phyloP scores from a whole-genome alignment of 2,329 filamentous ascomycete genomes.

The Fusarium hainanense region DNA sequence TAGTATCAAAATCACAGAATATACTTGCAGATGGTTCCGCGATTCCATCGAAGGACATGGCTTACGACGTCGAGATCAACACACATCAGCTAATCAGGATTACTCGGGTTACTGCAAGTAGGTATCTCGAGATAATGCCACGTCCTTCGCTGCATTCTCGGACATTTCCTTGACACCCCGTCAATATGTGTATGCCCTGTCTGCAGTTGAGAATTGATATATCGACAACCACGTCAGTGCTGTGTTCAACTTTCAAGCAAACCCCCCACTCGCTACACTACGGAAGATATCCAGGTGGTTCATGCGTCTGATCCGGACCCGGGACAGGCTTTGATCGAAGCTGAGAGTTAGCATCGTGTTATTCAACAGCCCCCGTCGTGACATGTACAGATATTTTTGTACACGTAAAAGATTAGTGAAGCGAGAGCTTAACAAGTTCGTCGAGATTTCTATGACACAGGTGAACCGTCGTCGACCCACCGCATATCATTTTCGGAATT shows the following conservation, averaged over 20 bases:
- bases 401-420: neutral
- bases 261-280: neutral
- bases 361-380: neutral
- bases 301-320: neutral
- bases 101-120: neutral
- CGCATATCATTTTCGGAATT: neutral
- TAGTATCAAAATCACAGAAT: neutral
- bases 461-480: neutral
- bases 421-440: neutral
- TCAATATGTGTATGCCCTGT: neutral
- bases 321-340: slow-evolving; percentile 18
- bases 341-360: neutral
- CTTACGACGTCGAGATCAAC: neutral
- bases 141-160: slow-evolving; percentile 2
- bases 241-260: neutral
- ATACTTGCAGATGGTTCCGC: neutral
- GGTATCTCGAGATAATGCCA: neutral
- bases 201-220: slow-evolving; percentile 8
- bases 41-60: neutral
- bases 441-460: neutral
- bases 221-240: slow-evolving; percentile 1
- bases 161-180: slow-evolving; percentile 5
- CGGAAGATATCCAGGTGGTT: slow-evolving; percentile 4
- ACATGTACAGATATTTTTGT: neutral
- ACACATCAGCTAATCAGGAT: neutral